Evolutionary conservation across 352 stramenopile genomes (phyloP), one percentile per base, ranked within the genome.

Genomic region (Pelagophyceae sp.): DNA sequence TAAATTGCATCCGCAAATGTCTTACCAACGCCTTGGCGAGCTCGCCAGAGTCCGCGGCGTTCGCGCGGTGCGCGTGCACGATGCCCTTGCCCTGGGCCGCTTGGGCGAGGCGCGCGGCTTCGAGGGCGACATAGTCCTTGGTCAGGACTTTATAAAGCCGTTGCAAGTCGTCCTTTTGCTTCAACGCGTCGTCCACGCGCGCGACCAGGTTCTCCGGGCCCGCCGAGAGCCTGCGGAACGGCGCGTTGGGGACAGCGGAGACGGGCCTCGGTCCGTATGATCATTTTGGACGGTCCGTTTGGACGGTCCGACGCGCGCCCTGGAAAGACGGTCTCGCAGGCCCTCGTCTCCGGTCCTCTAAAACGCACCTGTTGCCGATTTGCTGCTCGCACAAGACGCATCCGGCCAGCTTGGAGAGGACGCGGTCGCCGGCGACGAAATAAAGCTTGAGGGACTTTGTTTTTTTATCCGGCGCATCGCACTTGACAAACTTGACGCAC

Each of bases 371-470:
- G 15, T 72, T 19, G n/a, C 20, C 38, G 27, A 72, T 25, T 25
- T 38, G 33, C 64, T 25, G 38, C 64, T 72, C 33, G 17, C 64
- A 25, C 27, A 25, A 17, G 27, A 72, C 27, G 25, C 11, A 58
- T 27, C 11, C 69, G 69, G 11, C 69, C 15, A 78, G 45, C 87
- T 93, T 92, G 80, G 84, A 83, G 76, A 90, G 90, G 60, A 93
- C 86, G 32, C 90, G 88, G n/a, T 88, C 81, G 23, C 90, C 90
- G 37, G 88, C 88, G 27, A 93, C 87, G 76, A 95, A 95, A 85
- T 90, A 93, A 27, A 95, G 82, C 54, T 89, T 32, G 29, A 75
- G 87, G 69, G 85, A 88, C 45, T 86, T 83, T 27, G 84, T 84
- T 2, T 88, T 87, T n/a, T n/a, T n/a, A n/a, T n/a, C n/a, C 25